Percentiles rank a stretch among this genome's conserved stretches.
Conservation (phyloP, 768 basidiomycete species). For the Astraeus odoratus region DNA sequence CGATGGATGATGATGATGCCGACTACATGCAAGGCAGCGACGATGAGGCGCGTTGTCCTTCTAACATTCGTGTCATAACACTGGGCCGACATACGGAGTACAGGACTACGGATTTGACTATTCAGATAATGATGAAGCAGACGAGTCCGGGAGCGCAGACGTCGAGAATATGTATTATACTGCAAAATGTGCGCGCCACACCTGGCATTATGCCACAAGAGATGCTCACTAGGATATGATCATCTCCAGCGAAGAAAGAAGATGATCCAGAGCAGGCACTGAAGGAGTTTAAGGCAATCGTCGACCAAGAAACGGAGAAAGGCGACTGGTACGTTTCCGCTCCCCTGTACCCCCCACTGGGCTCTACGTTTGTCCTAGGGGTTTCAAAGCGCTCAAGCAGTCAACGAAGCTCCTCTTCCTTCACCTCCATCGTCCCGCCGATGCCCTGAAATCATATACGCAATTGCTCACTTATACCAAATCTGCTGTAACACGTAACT, state of each 20-base stretch:
- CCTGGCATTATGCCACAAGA: slow-evolving; percentile 1
- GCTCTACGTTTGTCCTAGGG: slow-evolving; percentile 45
- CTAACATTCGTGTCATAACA: slow-evolving; percentile 1
- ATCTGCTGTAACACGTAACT: slow-evolving; percentile 89
- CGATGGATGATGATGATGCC: slow-evolving; percentile 90
- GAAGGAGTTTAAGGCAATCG: slow-evolving; percentile 83
- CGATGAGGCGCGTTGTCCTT: slow-evolving; percentile 53
- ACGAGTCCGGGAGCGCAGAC: slow-evolving; percentile 76
- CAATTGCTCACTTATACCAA: slow-evolving; percentile 90
- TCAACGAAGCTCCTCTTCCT: slow-evolving; percentile 92
- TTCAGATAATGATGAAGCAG: slow-evolving; percentile 81
- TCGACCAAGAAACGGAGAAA: slow-evolving; percentile 86
- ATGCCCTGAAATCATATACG: slow-evolving; percentile 82
- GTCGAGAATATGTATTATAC: slow-evolving; percentile 98
- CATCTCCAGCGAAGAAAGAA: slow-evolving; percentile 73
- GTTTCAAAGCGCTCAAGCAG: slow-evolving; percentile 98
- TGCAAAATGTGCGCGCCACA: slow-evolving; percentile 73
- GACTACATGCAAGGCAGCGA: slow-evolving; percentile 91
- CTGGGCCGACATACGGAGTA: not conserved
- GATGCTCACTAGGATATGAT: not conserved
- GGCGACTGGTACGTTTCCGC: slow-evolving; percentile 73
- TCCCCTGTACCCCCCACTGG: not conserved
- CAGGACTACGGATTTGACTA: slow-evolving; percentile 97
- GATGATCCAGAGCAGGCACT: slow-evolving; percentile 89
- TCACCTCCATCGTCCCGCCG: slow-evolving; percentile 65